These are phyloP conservation scores for Raphanus sativus DNA, from an alignment of 345 rosid genomes.

Conservation along the genomic window DNA sequence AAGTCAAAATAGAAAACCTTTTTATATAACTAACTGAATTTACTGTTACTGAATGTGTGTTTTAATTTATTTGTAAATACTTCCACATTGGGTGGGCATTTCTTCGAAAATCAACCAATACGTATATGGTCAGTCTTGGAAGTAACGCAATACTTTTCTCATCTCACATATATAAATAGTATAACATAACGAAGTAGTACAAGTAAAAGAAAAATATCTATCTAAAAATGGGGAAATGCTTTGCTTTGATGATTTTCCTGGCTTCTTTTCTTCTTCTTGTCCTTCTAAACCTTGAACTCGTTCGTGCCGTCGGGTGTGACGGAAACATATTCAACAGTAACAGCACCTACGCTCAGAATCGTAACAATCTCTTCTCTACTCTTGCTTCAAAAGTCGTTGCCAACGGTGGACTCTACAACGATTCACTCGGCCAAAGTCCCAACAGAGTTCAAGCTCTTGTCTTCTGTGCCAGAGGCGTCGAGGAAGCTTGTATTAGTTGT, in stretches of 20 bases:
- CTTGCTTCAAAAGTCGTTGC: background rate
- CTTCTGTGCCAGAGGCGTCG: background rate
- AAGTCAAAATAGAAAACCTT: too few relatives aligned
- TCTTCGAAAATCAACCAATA: background rate
- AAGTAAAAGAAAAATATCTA: background rate
- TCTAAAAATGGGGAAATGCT: background rate
- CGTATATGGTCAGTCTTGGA: background rate
- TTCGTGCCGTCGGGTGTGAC: background rate
- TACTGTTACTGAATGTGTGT: background rate
- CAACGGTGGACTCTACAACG: background rate
- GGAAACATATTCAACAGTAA: background rate
- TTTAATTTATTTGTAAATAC: background rate
- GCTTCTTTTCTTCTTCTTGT: constrained; percentile 21
- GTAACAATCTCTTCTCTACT: background rate
- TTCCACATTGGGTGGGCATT: background rate
- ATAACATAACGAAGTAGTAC: background rate
- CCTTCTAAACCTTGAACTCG: background rate
- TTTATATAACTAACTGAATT: background rate
- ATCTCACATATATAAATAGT: background rate
- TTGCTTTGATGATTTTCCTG: constrained; percentile 11
- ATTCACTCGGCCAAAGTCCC: background rate
- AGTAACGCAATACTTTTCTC: background rate
- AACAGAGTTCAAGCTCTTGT: background rate
- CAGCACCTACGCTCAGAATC: background rate
- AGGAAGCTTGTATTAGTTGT: background rate